A percentile compares a stretch with the other conserved stretches of the same genome.
Evolutionary conservation across 1,139 yeast genomes (phyloP).

Genomic region (Saccharomyces hybrid): DNA sequence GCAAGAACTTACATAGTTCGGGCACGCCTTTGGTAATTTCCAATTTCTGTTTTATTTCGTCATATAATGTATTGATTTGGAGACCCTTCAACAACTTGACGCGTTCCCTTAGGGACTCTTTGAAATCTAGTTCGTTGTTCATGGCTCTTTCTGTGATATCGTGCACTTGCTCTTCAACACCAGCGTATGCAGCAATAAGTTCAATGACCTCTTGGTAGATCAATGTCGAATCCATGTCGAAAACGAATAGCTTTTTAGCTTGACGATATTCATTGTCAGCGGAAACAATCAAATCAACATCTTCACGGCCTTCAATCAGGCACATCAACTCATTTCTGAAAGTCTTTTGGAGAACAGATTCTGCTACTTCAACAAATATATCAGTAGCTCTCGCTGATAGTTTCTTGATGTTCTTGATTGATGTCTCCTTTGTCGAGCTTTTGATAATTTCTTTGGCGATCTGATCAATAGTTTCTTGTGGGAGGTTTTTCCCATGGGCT

Average conservation of each 20-base stretch:
- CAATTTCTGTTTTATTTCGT: slow-evolving; percentile 62
- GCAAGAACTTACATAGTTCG: slow-evolving; percentile 59
- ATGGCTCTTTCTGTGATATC: slow-evolving; percentile 88
- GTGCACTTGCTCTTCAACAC: slow-evolving; percentile 66
- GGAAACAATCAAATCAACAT: slow-evolving; percentile 46
- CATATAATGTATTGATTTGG: slow-evolving; percentile 66
- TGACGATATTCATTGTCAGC: slow-evolving; percentile 37
- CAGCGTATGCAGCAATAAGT: slow-evolving; percentile 80
- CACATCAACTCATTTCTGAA: slow-evolving; percentile 5
- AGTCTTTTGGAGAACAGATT: slow-evolving; percentile 2
- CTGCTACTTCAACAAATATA: slow-evolving; percentile 8
- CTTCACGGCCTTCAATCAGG: slow-evolving; percentile 6
- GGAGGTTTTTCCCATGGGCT: slow-evolving; percentile 10
- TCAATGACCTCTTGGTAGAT: slow-evolving; percentile 97
- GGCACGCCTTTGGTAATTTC: slow-evolving; percentile 75
- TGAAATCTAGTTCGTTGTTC: slow-evolving; percentile 95
- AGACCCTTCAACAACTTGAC: slow-evolving; percentile 77
- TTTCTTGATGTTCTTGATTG: slow-evolving; percentile 7
- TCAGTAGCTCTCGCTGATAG: slow-evolving; percentile 17
- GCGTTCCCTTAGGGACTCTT: slow-evolving; percentile 67
- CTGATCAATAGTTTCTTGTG: background rate
- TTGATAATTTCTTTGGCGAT: background rate
- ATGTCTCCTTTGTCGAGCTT: background rate
- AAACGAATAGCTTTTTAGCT: slow-evolving; percentile 63
- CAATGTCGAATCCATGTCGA: slow-evolving; percentile 97